Evolutionary conservation across 306 rosid genomes (phyloP), one percentile per base, ranked within the genome.

Genomic region (Astragalus membranaceus): DNA sequence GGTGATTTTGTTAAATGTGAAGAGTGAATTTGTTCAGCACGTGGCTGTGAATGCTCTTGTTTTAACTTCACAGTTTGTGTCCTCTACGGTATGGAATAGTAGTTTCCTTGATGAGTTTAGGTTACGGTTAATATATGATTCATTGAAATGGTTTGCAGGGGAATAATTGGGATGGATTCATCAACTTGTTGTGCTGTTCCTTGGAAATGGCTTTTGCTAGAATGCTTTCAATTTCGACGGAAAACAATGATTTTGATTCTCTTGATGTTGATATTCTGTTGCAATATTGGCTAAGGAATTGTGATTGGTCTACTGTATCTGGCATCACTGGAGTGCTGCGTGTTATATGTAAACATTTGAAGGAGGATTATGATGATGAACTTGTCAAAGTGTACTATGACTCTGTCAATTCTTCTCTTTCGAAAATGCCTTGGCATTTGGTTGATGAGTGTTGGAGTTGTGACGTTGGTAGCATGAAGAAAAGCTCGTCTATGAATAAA

Each of bases 231-330:
- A 62, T 66, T 79, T 72, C 76, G 6, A 60, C 64, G 64, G 81
- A 77, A 69, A 76, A 75, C 39, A 5, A 58, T 60, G 48, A 72
- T 15, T 44, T 58, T 26, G 67, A 69, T 85, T 73, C 46, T 4
- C 80, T 77, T 2, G 76, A 70, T 41, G 67, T 79, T 49, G 51
- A 79, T 67, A 41, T 72, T 66, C 33, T 16, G 57, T 11, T 83
- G 67, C 79, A 65, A 76, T 55, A 57, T 53, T 78, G 78, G 68
- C 47, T 87, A 69, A 79, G 72, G 78, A 72, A 37, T 77, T 77
- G 83, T 75, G 85, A 85, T 78, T 87, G 86, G 88, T 87, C 85
- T 73, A 75, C 83, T 2, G 83, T 78, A 43, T 73, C 88, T 78
- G 86, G 87, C 76, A 70, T 90, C 48, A 49, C 80, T 47, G 72